A percentile compares a stretch with the other conserved stretches of the same genome.
Conservation (phyloP, 768 basidiomycete genomes). For the Scleroderma bovista region DNA sequence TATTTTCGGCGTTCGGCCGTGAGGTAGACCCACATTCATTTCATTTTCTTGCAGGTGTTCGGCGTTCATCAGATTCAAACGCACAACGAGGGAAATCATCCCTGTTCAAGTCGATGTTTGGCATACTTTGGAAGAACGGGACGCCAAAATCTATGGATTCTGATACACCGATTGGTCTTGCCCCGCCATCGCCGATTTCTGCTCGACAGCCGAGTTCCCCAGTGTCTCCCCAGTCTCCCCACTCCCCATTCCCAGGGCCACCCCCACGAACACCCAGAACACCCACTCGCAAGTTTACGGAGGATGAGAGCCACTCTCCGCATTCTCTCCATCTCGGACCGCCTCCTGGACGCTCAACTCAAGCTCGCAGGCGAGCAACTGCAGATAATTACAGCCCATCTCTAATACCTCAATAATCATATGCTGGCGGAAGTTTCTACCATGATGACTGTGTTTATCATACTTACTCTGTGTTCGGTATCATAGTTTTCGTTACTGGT, state of each 20-base stretch:
- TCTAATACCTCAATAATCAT: constrained; percentile 15
- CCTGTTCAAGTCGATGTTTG: constrained; percentile 62
- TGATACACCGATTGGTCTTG: constrained; percentile 59
- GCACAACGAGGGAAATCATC: constrained; percentile 48
- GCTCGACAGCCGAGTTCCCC: constrained; percentile 11
- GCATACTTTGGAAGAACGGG: constrained; percentile 36
- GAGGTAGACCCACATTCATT: neutral
- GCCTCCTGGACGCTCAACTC: constrained; percentile 35
- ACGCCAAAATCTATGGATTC: constrained; percentile 37
- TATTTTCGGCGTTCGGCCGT: constrained; percentile 18
- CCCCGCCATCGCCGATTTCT: constrained; percentile 47
- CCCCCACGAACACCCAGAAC: constrained; percentile 22
- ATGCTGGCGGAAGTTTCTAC: constrained; percentile 2
- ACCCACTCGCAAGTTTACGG: constrained; percentile 24
- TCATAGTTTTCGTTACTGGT: neutral
- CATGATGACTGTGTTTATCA: constrained; percentile 10
- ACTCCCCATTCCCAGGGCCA: constrained; percentile 18
- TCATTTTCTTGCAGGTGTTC: neutral
- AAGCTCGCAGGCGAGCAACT: constrained; percentile 2
- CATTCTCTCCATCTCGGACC: constrained; percentile 36
- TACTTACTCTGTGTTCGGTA: neutral
- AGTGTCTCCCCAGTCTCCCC: constrained; percentile 25
- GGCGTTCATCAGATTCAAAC: constrained; percentile 22
- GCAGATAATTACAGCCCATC: constrained; percentile 13
- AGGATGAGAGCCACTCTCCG: constrained; percentile 23